Percentiles rank a stretch among this genome's conserved stretches.
Evolutionary conservation across 1,284 basidiomycete genomes (phyloP).

Genomic region (Malassezia japonica): DNA sequence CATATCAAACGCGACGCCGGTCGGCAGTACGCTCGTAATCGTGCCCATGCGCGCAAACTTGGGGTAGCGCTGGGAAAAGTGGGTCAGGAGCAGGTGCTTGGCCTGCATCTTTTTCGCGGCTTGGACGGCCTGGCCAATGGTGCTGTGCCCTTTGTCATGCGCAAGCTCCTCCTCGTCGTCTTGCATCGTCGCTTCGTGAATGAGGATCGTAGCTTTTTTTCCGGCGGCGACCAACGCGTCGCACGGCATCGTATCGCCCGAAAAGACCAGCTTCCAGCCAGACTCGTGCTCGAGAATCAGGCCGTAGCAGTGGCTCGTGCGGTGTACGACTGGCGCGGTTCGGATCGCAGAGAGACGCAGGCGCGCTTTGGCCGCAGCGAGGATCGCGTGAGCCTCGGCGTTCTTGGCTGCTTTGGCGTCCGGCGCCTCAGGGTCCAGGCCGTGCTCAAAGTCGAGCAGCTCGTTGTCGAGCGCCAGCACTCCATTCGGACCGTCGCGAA

Average conservation of each 20-base stretch:
- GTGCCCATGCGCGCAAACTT: slow-evolving; percentile 59
- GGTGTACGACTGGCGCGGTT: slow-evolving; percentile 23
- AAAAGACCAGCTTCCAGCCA: slow-evolving; percentile 52
- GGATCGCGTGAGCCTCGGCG: neutral
- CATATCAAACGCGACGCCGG: slow-evolving; percentile 70
- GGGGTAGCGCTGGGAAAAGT: slow-evolving; percentile 89
- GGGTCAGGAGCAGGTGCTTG: slow-evolving; percentile 72
- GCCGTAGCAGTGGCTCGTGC: slow-evolving; percentile 24
- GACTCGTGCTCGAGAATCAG: slow-evolving; percentile 51
- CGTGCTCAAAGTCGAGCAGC: slow-evolving; percentile 23
- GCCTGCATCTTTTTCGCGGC: slow-evolving; percentile 68
- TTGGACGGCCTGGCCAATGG: slow-evolving; percentile 73
- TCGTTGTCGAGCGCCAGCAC: slow-evolving; percentile 30
- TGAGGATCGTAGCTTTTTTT: slow-evolving; percentile 64
- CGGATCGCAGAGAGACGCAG: neutral
- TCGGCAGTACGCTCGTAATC: slow-evolving; percentile 35
- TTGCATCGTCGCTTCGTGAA: slow-evolving; percentile 86
- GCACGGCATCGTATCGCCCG: slow-evolving; percentile 78
- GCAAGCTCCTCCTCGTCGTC: slow-evolving; percentile 61
- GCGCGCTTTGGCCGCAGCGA: neutral
- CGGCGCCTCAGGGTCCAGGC: slow-evolving; percentile 20
- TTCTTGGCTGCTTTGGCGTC: neutral
- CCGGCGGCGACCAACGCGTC: slow-evolving; percentile 62
- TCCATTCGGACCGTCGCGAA: slow-evolving; percentile 55
- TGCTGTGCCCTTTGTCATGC: slow-evolving; percentile 70